Conservation (phyloP, 2,329 filamentous ascomycete species). For the Ilyonectria robusta region DNA sequence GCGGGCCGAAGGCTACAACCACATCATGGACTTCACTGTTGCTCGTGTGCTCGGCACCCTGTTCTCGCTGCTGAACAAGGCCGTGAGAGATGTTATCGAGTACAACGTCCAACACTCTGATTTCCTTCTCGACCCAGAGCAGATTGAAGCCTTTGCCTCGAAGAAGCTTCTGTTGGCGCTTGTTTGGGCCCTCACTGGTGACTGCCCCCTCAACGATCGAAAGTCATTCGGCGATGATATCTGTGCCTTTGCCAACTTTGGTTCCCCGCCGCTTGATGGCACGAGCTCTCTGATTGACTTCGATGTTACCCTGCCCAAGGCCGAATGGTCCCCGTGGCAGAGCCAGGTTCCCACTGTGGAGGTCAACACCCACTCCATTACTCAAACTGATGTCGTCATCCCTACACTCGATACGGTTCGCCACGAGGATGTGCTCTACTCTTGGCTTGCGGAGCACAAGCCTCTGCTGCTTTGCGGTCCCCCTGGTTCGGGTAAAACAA, state of each 20-base stretch:
- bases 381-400: constrained; percentile 98
- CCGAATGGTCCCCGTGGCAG: constrained; percentile 94
- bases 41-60: constrained; percentile 92
- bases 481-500: constrained; percentile 98
- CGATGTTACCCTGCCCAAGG: constrained; percentile 88
- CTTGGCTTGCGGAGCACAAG: constrained; percentile 99
- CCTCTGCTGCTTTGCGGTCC: constrained; percentile 96
- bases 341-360: constrained; percentile 94
- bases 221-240: constrained; percentile 91
- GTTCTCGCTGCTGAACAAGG: constrained; percentile 96
- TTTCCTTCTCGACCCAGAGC: constrained; percentile 91
- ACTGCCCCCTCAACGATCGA: constrained; percentile 90
- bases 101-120: constrained; percentile 96
- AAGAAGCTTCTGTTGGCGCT: constrained; percentile 95
- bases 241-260: constrained; percentile 85
- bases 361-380: constrained; percentile 98
- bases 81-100: constrained; percentile 91
- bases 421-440: constrained; percentile 99
- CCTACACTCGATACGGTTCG: constrained; percentile 97
- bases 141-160: constrained; percentile 88
- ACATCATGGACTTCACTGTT: constrained; percentile 98
- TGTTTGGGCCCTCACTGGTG: constrained; percentile 96
- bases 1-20: constrained; percentile 83
- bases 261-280: constrained; percentile 84
- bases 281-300: constrained; percentile 94